Base-by-base conservation (phyloP, 73 alveolate genomes). In the Paramecium tetraurelia region DNA sequence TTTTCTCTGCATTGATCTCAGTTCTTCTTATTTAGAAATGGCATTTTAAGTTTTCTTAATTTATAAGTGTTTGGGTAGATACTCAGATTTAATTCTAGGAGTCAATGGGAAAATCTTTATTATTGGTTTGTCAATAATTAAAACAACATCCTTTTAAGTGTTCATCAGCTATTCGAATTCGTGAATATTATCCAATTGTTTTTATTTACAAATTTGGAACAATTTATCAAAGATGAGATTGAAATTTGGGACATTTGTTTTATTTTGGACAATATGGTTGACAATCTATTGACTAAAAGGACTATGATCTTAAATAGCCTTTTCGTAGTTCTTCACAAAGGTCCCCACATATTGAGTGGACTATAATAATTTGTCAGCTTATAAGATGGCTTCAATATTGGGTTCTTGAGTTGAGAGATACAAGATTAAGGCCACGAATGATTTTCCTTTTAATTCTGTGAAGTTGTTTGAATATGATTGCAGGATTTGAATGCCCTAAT, bases 121-220 rank as follows among this genome's bases (percentile, higher is more conserved):
- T n/a, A 72, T 36, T 12, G 86, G 86, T 72, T 38, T 31, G 40
- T 72, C 86, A 38, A 72, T 43, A 1, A 72, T 72, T 72, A 72
- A 10, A 36, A 36, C 57, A 72, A 35, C 46, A 29, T 72, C 57
- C 40, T 72, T 40, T 36, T 72, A 9, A 1, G 40, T 35, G 12
- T 72, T 72, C 36, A 72, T 72, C 5, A 72, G 4, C 1, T 33
- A 12, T 72, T 72, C 57, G 9, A 72, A 72, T 72, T 72, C 31
- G 5, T 72, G 12, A 29, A 72, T 31, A 12, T 63, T 72, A 29
- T 72, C 16, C 18, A 72, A 33, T 35, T 38, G 18, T 10, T 72
- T 72, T 72, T 72, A 35, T 72, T 40, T 72, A 20, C 58, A 14
- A 12, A 72, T 16, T 36, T 33, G 4, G 20, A 35, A 72, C 33